Evolutionary conservation across 2,329 filamentous ascomycete species (phyloP).

Genomic region (Endocalyx cinctus): DNA sequence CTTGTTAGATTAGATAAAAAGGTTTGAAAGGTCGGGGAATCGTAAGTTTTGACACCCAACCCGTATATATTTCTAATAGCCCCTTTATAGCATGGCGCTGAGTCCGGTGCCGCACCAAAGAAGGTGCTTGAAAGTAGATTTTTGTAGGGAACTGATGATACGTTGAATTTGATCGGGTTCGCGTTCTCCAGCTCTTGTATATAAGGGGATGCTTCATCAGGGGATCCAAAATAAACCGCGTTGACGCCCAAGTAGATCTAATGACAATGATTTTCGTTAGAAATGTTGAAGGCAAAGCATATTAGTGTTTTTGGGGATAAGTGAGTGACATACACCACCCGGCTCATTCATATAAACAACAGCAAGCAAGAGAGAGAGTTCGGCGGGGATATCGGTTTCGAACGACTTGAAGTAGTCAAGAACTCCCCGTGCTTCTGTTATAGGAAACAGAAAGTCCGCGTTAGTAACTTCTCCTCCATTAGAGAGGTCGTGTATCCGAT

Average conservation of each 20-base stretch:
- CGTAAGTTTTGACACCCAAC: slow-evolving; percentile 1
- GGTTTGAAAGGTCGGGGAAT: not conserved
- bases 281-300: not conserved
- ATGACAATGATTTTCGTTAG: not conserved
- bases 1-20: slow-evolving; percentile 2
- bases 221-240: too few relatives aligned
- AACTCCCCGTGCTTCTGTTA: not conserved
- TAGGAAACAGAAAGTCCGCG: slow-evolving; percentile 7
- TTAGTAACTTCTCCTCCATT: slow-evolving; percentile 10
- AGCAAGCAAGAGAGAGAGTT: too few relatives aligned
- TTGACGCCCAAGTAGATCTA: too few relatives aligned
- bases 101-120: slow-evolving; percentile 1
- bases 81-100: not conserved
- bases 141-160: too few relatives aligned
- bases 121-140: not conserved
- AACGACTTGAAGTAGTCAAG: too few relatives aligned
- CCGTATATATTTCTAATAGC: not conserved
- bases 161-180: too few relatives aligned
- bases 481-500: slow-evolving; percentile 6
- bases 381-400: too few relatives aligned
- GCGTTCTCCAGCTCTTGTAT: too few relatives aligned
- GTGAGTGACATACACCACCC: too few relatives aligned
- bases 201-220: too few relatives aligned
- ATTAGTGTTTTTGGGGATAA: too few relatives aligned
- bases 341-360: not conserved